Conservation (phyloP, 106 monocot species). For the Gastrodia elata region DNA sequence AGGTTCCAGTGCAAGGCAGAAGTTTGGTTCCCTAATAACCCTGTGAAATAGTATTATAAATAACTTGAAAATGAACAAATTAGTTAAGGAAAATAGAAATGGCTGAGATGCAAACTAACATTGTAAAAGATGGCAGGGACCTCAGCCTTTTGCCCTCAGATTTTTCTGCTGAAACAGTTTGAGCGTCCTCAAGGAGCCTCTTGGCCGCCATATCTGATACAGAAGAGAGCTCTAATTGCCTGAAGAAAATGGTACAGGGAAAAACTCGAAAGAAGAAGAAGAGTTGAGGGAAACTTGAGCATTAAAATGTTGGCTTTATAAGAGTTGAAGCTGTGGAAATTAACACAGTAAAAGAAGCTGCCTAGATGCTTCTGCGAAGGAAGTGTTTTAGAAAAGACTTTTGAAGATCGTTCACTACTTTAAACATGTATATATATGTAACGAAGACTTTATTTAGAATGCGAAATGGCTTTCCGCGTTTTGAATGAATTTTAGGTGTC, state of each 20-base stretch:
- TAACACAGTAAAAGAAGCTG: slow-evolving; percentile 3
- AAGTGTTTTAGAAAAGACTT: background rate
- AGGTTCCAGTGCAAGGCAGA: slow-evolving; percentile 1
- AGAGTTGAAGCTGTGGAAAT: background rate
- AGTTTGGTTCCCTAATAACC: slow-evolving; percentile 7
- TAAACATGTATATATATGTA: too few species aligned
- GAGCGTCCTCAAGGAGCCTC: background rate
- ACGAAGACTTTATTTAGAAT: too few species aligned
- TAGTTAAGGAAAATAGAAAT: background rate
- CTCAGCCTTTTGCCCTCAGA: slow-evolving; percentile 3
- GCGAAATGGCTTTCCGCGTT: too few species aligned
- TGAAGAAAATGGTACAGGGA: too few species aligned
- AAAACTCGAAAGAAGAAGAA: background rate
- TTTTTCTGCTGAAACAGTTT: background rate
- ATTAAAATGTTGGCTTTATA: background rate
- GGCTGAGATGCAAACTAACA: background rate
- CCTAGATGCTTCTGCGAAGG: background rate
- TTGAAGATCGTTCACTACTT: too few species aligned
- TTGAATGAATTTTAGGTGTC: too few species aligned
- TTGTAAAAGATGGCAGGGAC: slow-evolving; percentile 1
- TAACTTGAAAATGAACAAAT: too few species aligned
- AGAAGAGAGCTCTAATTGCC: too few species aligned
- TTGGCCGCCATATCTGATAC: background rate
- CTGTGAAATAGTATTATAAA: background rate
- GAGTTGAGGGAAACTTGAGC: background rate